Conservation (phyloP, 441 rosid species). For the Viola pubescens region DNA sequence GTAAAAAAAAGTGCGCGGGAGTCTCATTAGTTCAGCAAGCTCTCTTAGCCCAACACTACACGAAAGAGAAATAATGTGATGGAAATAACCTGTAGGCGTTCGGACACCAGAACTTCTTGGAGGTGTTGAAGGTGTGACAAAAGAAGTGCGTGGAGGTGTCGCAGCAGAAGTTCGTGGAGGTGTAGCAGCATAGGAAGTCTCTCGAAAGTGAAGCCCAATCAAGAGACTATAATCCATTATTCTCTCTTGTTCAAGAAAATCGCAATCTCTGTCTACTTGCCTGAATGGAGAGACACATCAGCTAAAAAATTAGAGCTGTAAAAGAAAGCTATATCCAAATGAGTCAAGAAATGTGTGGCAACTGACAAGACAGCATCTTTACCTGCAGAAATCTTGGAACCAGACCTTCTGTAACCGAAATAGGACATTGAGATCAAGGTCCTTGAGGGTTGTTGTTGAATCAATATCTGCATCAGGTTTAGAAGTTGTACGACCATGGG, state of each 20-base stretch:
- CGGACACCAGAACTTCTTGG: conserved; percentile 34
- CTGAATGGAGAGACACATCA: conserved; percentile 29
- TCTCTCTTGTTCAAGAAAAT: conserved; percentile 86
- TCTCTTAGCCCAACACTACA: conserved; percentile 12
- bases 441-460: conserved; percentile 81
- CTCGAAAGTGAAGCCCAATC: conserved; percentile 83
- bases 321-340: not conserved
- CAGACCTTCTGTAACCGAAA: conserved; percentile 69
- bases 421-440: conserved; percentile 83
- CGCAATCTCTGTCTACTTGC: conserved; percentile 94
- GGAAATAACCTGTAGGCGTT: conserved; percentile 19
- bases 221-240: conserved; percentile 95
- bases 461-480: conserved; percentile 88
- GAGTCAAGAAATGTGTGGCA: not conserved
- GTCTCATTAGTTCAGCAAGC: conserved; percentile 15
- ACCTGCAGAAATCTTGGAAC: conserved; percentile 97
- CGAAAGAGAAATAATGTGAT: conserved; percentile 5
- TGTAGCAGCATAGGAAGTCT: conserved; percentile 37
- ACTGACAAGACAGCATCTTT: conserved; percentile 1
- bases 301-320: not conserved
- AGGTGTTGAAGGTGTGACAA: conserved; percentile 16
- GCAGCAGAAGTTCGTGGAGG: conserved; percentile 43
- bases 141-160: conserved; percentile 17
- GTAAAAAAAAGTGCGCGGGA: not conserved
- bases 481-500: conserved; percentile 82